Evolutionary conservation across 1,139 yeast species (phyloP).

Genomic region (Saccharomycopsis phalli): DNA sequence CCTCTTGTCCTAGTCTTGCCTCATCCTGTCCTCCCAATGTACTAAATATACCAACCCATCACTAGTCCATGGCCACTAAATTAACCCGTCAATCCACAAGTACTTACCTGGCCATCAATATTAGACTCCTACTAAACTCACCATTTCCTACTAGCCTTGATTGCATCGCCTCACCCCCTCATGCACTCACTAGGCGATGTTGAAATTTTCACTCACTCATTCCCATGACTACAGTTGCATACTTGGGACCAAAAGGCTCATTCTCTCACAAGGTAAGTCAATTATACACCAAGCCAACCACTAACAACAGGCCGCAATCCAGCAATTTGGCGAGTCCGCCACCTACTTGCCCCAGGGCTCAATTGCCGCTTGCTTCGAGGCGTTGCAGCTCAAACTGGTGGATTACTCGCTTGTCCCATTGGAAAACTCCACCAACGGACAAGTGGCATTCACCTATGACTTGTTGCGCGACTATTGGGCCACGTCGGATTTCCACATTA

Average conservation of each 20-base stretch:
- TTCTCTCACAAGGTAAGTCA: conserved; percentile 75
- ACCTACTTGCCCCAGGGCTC: conserved; percentile 36
- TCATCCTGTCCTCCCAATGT: too few species aligned
- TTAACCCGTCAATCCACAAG: too few species aligned
- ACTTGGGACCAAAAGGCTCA: conserved; percentile 83
- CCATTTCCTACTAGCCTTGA: too few species aligned
- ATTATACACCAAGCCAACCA: conserved; percentile 17
- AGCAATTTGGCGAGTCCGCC: conserved; percentile 24
- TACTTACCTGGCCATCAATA: too few species aligned
- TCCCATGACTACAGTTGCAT: conserved; percentile 42
- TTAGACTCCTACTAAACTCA: too few species aligned
- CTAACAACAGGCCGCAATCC: conserved; percentile 4
- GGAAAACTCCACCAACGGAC: conserved; percentile 93
- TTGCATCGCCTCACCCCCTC: too few species aligned
- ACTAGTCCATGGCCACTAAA: too few species aligned
- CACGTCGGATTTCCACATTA: conserved; percentile 37
- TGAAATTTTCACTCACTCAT: too few species aligned
- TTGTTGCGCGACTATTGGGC: conserved; percentile 47
- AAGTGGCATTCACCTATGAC: conserved; percentile 79
- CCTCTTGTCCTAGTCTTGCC: too few species aligned
- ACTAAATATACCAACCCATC: too few species aligned
- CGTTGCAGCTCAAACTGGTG: conserved; percentile 37
- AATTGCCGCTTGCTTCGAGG: conserved; percentile 58
- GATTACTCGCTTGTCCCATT: conserved; percentile 82
- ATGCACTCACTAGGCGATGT: too few species aligned